Evolutionary conservation across 2,329 filamentous ascomycete genomes (phyloP).

Genomic region (Fusarium sp.): DNA sequence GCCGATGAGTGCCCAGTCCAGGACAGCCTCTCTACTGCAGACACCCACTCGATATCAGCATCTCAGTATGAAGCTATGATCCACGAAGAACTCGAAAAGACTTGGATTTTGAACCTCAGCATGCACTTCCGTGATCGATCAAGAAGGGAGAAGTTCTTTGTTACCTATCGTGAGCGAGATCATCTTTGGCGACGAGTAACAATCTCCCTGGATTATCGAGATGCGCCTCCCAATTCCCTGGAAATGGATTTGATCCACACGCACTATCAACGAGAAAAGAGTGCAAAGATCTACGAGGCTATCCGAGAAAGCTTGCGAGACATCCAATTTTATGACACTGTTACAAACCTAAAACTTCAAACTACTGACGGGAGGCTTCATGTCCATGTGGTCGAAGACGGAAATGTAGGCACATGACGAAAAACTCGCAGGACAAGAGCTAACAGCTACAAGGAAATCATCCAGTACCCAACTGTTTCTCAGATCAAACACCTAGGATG

Average conservation of each 20-base stretch:
- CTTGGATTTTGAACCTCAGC: constrained; percentile 96
- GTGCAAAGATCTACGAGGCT: constrained; percentile 90
- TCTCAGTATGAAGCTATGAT: constrained; percentile 72
- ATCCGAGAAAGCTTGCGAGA: constrained; percentile 92
- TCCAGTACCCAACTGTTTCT: constrained; percentile 80
- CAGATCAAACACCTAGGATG: constrained; percentile 80
- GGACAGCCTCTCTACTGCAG: constrained; percentile 51
- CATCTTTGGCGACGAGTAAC: constrained; percentile 88
- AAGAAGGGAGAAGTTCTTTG: constrained; percentile 95
- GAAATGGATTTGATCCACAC: constrained; percentile 84
- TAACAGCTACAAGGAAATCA: constrained; percentile 74
- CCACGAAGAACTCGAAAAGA: constrained; percentile 83
- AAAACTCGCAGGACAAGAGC: not conserved
- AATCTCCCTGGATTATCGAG: constrained; percentile 91
- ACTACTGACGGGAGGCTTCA: constrained; percentile 89
- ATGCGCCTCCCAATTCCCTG: constrained; percentile 81
- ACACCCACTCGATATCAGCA: constrained; percentile 61
- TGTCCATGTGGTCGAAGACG: constrained; percentile 97
- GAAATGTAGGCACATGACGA: constrained; percentile 67
- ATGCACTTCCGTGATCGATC: constrained; percentile 98
- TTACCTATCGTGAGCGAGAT: constrained; percentile 87
- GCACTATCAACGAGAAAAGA: constrained; percentile 91
- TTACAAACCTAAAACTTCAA: constrained; percentile 94
- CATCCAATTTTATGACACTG: constrained; percentile 95
- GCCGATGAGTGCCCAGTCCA: constrained; percentile 38